Evolutionary conservation across 495 filamentous ascomycete genomes (phyloP), one percentile per base, ranked within the genome.

Genomic region (Trichoderma gamsii): DNA sequence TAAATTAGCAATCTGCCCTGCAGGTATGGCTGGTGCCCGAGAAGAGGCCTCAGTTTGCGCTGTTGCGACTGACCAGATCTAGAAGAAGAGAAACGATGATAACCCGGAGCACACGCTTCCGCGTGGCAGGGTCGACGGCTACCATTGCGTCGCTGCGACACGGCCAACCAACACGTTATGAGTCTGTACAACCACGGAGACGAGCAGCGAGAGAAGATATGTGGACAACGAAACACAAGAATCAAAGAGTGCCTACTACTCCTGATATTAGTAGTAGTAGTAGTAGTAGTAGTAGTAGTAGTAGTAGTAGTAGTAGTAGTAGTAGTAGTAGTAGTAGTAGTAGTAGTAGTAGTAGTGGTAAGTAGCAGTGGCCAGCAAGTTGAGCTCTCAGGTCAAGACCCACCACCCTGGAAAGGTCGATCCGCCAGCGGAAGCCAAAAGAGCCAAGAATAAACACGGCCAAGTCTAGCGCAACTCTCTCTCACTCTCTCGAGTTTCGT

Each of bases 51-150:
- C 11, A 5, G 18, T 13, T 9, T 32, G 29, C 11, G 12, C n/a
- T 27, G 56, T 11, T 46, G 25, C 25, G 59, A 66, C 80, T 61
- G 78, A 85, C 83, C 74, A 86, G 67, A 68, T 86, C 84, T 15
- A 86, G 69, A 51, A 86, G 75, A 49, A 86, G 74, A 25, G 83
- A 85, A 43, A 86, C 69, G 68, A 85, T 85, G 21, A 86, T 81
- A 70, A 98, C 92, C 73, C 85, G 88, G 63, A 99, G 81, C 66
- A 98, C 92, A 75, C 85, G 88, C 80, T 92, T 97, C 69, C 92
- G 86, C 75, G 79, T 80, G 41, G 76, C 72, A 27, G 80, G 73
- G 64, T 83, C 81, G 27, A 85, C 81, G 13, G 76, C 52, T 41
- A 80, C 75, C 81, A 83, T 82, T 41, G 68, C 69, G 71, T 72